Evolutionary conservation across 306 rosid genomes (phyloP).

Genomic region (Malus sieversii): DNA sequence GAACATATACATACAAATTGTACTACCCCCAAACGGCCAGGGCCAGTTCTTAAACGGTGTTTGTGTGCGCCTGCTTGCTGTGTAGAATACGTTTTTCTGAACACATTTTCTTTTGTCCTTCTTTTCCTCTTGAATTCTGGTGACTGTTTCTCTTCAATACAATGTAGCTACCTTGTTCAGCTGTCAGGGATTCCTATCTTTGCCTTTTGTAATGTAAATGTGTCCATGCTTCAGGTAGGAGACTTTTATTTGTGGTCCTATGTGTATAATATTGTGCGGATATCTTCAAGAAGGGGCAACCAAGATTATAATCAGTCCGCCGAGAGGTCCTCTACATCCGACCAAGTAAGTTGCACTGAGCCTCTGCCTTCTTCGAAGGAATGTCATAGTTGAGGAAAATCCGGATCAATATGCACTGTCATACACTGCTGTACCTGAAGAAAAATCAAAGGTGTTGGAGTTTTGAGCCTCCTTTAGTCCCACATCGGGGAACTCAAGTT

Average conservation of each 20-base stretch:
- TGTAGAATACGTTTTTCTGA: not conserved
- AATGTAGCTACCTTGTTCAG: too few relatives aligned
- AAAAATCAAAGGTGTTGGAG: too few relatives aligned
- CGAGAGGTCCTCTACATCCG: too few relatives aligned
- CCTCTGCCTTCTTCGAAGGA: not conserved
- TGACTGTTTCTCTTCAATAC: too few relatives aligned
- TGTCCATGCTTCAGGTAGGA: conserved; percentile 51
- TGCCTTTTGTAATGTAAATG: not conserved
- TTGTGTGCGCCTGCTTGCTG: not conserved
- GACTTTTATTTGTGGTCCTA: not conserved
- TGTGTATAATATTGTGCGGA: too few relatives aligned
- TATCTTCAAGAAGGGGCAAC: too few relatives aligned
- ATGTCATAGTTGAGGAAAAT: too few relatives aligned
- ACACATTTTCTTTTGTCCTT: not conserved
- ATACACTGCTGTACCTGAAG: conserved; percentile 4
- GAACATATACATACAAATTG: not conserved
- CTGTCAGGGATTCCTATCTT: not conserved
- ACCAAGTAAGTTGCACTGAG: too few relatives aligned
- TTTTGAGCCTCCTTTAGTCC: too few relatives aligned
- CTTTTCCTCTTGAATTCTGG: not conserved
- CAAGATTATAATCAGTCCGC: too few relatives aligned
- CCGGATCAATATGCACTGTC: conserved; percentile 23
- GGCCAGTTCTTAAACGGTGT: not conserved
- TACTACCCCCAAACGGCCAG: too few relatives aligned
- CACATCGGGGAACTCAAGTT: too few relatives aligned